Percentiles rank a stretch among this genome's conserved stretches.
These are phyloP conservation scores for Microbotryomycetes sp. DNA, from an alignment of 1,284 basidiomycete genomes.

Conservation along the genomic window DNA sequence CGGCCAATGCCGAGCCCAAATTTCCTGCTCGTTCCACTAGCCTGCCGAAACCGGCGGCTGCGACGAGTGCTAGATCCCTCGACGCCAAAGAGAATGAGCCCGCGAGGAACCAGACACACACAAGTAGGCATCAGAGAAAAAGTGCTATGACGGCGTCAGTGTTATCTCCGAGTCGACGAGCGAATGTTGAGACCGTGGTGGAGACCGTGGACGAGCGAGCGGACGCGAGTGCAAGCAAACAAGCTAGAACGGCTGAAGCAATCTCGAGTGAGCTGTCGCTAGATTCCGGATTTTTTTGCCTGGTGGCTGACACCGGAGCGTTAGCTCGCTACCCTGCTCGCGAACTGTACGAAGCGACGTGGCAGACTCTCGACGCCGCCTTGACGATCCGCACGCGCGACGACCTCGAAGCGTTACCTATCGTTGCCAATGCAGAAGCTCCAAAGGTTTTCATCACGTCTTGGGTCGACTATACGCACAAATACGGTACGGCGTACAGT, in stretches of 20 bases:
- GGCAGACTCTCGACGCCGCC: constrained; percentile 21
- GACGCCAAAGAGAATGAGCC: constrained; percentile 24
- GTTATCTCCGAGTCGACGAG: too few relatives aligned
- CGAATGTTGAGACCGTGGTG: too few relatives aligned
- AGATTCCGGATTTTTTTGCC: too few relatives aligned
- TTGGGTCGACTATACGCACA: constrained; percentile 97
- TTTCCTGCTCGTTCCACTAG: too few relatives aligned
- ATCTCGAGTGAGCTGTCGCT: neutral
- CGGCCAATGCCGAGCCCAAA: neutral
- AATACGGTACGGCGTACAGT: constrained; percentile 97
- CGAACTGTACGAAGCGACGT: constrained; percentile 31
- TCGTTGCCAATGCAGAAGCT: neutral
- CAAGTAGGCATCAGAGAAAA: neutral
- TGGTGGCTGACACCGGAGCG: too few relatives aligned
- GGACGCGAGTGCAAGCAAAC: too few relatives aligned
- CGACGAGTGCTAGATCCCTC: constrained; percentile 28
- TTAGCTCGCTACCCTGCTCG: constrained; percentile 12
- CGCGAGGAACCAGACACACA: neutral
- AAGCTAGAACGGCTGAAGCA: neutral
- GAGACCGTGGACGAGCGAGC: too few relatives aligned
- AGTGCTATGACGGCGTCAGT: too few relatives aligned
- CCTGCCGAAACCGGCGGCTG: neutral
- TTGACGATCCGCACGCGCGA: constrained; percentile 8
- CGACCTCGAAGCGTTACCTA: constrained; percentile 1
- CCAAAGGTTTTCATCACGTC: constrained; percentile 83